Base-by-base conservation (phyloP, 2,329 filamentous ascomycete species). In the Botrytis paeoniae region DNA sequence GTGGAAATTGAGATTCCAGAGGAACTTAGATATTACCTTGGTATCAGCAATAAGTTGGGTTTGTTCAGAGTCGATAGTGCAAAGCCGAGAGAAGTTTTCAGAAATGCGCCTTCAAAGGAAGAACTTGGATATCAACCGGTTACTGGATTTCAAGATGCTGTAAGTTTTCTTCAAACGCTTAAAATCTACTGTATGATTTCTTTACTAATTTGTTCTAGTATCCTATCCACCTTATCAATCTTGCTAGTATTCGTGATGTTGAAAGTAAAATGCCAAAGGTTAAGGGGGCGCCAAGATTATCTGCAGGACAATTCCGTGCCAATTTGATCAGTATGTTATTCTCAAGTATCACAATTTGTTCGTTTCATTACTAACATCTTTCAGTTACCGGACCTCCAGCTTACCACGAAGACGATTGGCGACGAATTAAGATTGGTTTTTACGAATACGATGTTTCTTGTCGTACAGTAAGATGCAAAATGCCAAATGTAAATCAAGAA, bases 371-470 rank as follows among this genome's bases (percentile, higher is more conserved):
- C 60, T 62, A 54, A 62, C 7, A 16, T 25, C 4, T 45, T 60
- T 29, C 18, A 73, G 71, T 93, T 68, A 88, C 89, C 7, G 91
- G 91, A 5, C 85, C 86, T 0, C 83, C 86, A 1, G 84, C 89
- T 7, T 93, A 92, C 78, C 87, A 89, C 29, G 92, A 95, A 80
- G 92, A 94, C 70, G 84, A 83, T 14, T 94, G 92, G 92, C 90
- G 88, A 75, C 84, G 83, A 41, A 85, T 93, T 76, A 86, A 84
- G 12, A 84, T 84, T 9, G 82, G 81, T 3, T 83, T 84, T 22
- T 87, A 86, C 73, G 84, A 89, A 10, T 89, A 89, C 75, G 84
- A 88, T 74, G 85, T 90, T 29, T 87, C 89, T 0, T 91, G 90
- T 77, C 87, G 91, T 43, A 92, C 91, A 0, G 88, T 90, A 0